Conservation (phyloP, 2,329 filamentous ascomycete species). For the Mycosphaerella sp. region DNA sequence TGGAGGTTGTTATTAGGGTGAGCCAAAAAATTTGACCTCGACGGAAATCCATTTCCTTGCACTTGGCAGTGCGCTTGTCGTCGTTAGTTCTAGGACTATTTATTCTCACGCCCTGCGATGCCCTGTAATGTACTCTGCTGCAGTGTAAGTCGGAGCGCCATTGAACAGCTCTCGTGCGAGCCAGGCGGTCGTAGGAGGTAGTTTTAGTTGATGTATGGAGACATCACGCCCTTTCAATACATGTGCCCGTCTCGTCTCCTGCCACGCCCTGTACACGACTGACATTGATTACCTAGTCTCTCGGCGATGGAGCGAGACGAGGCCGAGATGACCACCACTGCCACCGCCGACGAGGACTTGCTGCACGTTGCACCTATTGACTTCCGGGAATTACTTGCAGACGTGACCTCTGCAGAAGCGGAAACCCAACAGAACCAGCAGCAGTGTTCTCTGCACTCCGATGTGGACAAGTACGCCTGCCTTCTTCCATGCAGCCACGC, state of each 20-base stretch:
- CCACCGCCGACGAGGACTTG: slow-evolving; percentile 15
- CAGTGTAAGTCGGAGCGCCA: slow-evolving; percentile 3
- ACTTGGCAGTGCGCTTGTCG: slow-evolving; percentile 9
- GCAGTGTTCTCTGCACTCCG: slow-evolving; percentile 16
- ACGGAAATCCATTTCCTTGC: not conserved
- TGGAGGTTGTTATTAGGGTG: not conserved
- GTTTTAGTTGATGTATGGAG: not conserved
- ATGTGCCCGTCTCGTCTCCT: not conserved
- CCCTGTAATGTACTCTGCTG: slow-evolving; percentile 4
- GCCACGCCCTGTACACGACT: slow-evolving; percentile 3
- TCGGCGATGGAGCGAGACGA: not conserved
- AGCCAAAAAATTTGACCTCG: slow-evolving; percentile 2
- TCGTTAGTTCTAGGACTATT: too few relatives aligned
- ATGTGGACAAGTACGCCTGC: slow-evolving; percentile 17
- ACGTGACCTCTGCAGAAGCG: slow-evolving; percentile 11
- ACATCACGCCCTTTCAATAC: slow-evolving; percentile 2
- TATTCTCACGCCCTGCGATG: slow-evolving; percentile 5
- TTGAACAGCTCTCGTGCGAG: not conserved
- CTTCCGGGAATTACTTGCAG: slow-evolving; percentile 14
- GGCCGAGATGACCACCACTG: slow-evolving; percentile 15
- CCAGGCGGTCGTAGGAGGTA: not conserved
- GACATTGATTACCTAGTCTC: not conserved
- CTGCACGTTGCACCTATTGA: slow-evolving; percentile 11
- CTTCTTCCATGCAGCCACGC: not conserved
- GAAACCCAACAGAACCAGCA: slow-evolving; percentile 5